These are phyloP conservation scores for Fusarium secorum DNA, from an alignment of 2,329 filamentous ascomycete species.

Conservation along the genomic window DNA sequence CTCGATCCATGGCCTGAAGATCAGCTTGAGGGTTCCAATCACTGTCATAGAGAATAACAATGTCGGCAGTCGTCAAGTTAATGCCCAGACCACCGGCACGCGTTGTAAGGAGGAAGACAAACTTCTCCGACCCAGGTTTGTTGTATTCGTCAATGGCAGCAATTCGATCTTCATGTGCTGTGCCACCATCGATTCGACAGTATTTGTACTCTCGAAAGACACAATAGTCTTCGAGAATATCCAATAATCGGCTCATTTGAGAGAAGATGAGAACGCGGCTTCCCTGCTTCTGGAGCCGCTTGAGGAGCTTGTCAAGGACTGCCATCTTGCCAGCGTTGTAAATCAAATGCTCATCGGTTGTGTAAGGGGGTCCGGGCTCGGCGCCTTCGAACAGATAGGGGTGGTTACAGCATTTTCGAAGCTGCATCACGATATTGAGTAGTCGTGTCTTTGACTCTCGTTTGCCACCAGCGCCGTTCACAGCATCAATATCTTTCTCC, in stretches of 20 bases:
- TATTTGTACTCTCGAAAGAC: slow-evolving; percentile 95
- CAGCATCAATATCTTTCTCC: slow-evolving; percentile 98
- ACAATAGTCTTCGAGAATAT: slow-evolving; percentile 98
- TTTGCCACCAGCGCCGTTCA: slow-evolving; percentile 95
- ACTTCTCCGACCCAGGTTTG: slow-evolving; percentile 93
- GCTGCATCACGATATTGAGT: slow-evolving; percentile 98
- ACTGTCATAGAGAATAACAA: slow-evolving; percentile 95
- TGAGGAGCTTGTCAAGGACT: slow-evolving; percentile 90
- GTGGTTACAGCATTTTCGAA: slow-evolving; percentile 98
- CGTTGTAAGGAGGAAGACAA: slow-evolving; percentile 93
- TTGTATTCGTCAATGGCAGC: slow-evolving; percentile 99
- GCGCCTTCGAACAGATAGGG: slow-evolving; percentile 98
- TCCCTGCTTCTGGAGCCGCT: slow-evolving; percentile 82
- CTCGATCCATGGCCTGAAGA: slow-evolving; percentile 98
- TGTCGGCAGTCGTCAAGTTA: slow-evolving; percentile 93
- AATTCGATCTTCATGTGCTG: slow-evolving; percentile 96
- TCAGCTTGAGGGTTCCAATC: slow-evolving; percentile 99
- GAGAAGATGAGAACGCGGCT: slow-evolving; percentile 99
- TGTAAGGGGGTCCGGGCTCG: slow-evolving; percentile 96
- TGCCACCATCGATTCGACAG: slow-evolving; percentile 95
- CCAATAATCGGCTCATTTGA: slow-evolving; percentile 96
- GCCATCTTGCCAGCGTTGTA: slow-evolving; percentile 97
- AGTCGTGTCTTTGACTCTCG: slow-evolving; percentile 96
- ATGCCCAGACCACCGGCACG: slow-evolving; percentile 95
- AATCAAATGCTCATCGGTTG: slow-evolving; percentile 94